These are phyloP conservation scores for Starmerella bombicola DNA, from an alignment of 805 yeast species.

Conservation along the genomic window DNA sequence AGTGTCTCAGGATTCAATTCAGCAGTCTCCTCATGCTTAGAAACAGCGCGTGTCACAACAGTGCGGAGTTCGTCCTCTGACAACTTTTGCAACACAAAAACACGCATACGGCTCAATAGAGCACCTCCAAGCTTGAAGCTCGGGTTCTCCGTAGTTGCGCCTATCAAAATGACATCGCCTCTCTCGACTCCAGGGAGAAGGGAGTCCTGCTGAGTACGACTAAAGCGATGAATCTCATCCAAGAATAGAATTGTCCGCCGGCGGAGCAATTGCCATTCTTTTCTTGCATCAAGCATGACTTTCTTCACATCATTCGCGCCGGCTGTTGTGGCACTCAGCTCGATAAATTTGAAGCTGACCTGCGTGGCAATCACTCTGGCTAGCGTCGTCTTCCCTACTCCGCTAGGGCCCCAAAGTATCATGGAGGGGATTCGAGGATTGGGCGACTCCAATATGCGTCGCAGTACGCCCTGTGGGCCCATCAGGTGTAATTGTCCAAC, in stretches of 20 bases:
- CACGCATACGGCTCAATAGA: slow-evolving; percentile 68
- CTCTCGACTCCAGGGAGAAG: slow-evolving; percentile 72
- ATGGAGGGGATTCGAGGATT: slow-evolving; percentile 49
- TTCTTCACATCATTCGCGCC: slow-evolving; percentile 54
- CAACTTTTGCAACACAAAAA: slow-evolving; percentile 54
- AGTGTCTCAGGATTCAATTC: slow-evolving; percentile 45
- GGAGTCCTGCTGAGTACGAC: slow-evolving; percentile 76
- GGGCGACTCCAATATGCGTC: slow-evolving; percentile 45
- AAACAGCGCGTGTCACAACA: slow-evolving; percentile 48
- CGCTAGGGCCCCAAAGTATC: slow-evolving; percentile 92
- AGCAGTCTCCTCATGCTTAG: slow-evolving; percentile 38
- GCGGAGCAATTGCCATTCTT: slow-evolving; percentile 37
- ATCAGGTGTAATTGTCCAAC: slow-evolving; percentile 79
- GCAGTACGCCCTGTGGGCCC: slow-evolving; percentile 48
- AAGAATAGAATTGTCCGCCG: slow-evolving; percentile 62
- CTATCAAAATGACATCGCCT: slow-evolving; percentile 70
- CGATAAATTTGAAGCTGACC: slow-evolving; percentile 51
- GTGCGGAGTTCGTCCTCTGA: slow-evolving; percentile 36
- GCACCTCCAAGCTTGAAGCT: slow-evolving; percentile 72
- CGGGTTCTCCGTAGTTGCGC: slow-evolving; percentile 98
- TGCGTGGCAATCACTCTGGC: slow-evolving; percentile 53
- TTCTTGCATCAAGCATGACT: slow-evolving; percentile 41
- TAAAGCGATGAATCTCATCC: slow-evolving; percentile 87
- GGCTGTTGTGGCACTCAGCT: slow-evolving; percentile 72
- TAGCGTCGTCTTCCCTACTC: slow-evolving; percentile 79